A percentile compares a stretch with the other conserved stretches of the same genome.
Evolutionary conservation across 257 asterid genomes (phyloP).

Genomic region (Ligustrum vulgare): DNA sequence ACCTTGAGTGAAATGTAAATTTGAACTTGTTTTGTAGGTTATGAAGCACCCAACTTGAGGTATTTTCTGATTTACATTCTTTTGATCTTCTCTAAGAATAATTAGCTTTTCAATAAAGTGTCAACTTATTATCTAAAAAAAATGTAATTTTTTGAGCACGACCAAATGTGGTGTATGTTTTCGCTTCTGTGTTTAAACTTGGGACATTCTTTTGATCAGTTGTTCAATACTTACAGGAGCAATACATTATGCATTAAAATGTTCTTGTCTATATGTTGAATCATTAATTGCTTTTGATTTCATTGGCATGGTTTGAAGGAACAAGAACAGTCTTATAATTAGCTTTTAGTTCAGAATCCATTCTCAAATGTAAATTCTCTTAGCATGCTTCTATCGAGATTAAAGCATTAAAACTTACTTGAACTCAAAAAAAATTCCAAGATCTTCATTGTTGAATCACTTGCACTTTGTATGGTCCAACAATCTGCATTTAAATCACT

Average conservation of each 20-base stretch:
- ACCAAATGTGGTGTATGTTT: too few relatives aligned
- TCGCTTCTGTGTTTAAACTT: neutral
- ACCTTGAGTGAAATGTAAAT: neutral
- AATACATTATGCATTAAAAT: neutral
- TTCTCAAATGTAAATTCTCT: neutral
- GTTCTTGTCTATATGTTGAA: neutral
- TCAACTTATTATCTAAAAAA: too few relatives aligned
- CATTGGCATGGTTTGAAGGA: neutral
- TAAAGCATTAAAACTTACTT: too few relatives aligned
- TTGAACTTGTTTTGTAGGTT: conserved; percentile 36
- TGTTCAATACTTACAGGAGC: neutral
- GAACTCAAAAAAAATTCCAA: too few relatives aligned
- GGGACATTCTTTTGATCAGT: too few relatives aligned
- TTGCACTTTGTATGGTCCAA: too few relatives aligned
- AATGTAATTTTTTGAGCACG: too few relatives aligned
- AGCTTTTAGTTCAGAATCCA: neutral
- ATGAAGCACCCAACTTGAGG: conserved; percentile 49
- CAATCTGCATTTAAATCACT: too few relatives aligned
- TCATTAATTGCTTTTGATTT: neutral
- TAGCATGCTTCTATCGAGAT: too few relatives aligned
- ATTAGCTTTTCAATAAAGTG: too few relatives aligned
- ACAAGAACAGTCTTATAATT: neutral
- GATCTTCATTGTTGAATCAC: too few relatives aligned
- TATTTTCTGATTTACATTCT: conserved; percentile 12
- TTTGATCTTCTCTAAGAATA: too few relatives aligned